Base-by-base conservation (phyloP, 768 basidiomycete species). In the Rhodosporidiobolus sp. region DNA sequence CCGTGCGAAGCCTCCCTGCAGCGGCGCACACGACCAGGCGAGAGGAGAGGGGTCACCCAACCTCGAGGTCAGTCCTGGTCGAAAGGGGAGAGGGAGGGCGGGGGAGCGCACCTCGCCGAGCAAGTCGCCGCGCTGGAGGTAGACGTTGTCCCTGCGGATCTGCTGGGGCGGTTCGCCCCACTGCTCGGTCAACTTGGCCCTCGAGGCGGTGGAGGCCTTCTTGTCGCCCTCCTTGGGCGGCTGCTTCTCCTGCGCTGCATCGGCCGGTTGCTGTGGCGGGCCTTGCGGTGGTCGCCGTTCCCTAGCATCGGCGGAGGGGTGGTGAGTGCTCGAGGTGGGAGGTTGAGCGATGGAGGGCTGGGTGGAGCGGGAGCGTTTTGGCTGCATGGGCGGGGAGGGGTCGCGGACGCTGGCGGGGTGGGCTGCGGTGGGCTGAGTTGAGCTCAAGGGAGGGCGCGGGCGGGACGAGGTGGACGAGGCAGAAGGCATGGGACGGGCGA, bases 1-100 rank as follows among this genome's bases (percentile, higher is more conserved):
- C 50, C 94, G 86, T 2, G 95, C 95, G 79, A 99, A 99, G 1
- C 95, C 95, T 76, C 95, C 95, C 86, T 87, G 54, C 19, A 11
- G 1, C 73, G 34, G 48, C 34, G 28, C 54, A 49, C 65, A 62
- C 6, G 35, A 45, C 32, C 14, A 34, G 35, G 32, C 17, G 38
- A 10, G 22, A 30, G 22, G 53, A 38, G 38, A 60, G 28, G 7
- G 4, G 22, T 17, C 11, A 30, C 9, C 22, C 24, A 54, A 28
- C 52, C 12, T 17, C 1, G 26, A 46, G 2, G 20, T 3, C 24
- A 5, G 24, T 26, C 19, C 26, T 24, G 43, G 3, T 24, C 8
- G 11, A 20, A 28, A 60, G 22, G 52, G 24, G 35, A 28, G 43
- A 4, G 48, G 17, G 50, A 28, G 35, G 45, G 22, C 5, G 2